Evolutionary conservation across 1,139 yeast species (phyloP).

Genomic region (Kurtzmaniella quercitrusa): DNA sequence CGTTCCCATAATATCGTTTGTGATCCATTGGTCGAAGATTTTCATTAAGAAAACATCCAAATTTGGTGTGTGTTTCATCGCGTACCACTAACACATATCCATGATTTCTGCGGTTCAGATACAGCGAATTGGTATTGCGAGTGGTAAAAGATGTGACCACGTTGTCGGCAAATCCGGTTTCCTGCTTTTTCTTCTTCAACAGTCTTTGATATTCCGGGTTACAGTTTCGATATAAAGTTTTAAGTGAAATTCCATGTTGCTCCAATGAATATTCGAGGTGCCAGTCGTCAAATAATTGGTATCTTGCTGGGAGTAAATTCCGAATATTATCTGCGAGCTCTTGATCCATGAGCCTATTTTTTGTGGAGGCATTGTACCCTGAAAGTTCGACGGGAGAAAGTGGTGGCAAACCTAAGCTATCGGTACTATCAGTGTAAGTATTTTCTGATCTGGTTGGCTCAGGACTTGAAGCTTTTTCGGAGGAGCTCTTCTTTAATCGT

Average conservation of each 20-base stretch:
- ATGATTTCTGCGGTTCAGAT: slow-evolving; percentile 34
- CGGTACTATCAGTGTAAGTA: not conserved
- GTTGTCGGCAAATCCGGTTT: slow-evolving; percentile 36
- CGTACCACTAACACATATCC: slow-evolving; percentile 71
- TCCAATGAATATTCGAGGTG: slow-evolving; percentile 73
- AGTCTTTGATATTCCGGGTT: slow-evolving; percentile 30
- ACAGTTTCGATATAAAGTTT: slow-evolving; percentile 58
- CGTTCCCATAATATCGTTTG: slow-evolving; percentile 82
- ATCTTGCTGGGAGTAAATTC: slow-evolving; percentile 66
- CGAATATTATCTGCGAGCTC: slow-evolving; percentile 75
- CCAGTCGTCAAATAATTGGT: slow-evolving; percentile 80
- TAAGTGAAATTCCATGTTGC: slow-evolving; percentile 86
- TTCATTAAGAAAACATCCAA: slow-evolving; percentile 86
- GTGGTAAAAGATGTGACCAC: slow-evolving; percentile 31
- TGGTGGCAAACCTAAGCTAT: slow-evolving; percentile 24
- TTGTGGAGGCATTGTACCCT: slow-evolving; percentile 61
- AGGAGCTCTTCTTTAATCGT: not conserved
- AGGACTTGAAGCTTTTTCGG: not conserved
- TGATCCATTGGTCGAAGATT: slow-evolving; percentile 65
- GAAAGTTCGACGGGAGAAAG: slow-evolving; percentile 25
- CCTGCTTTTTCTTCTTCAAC: slow-evolving; percentile 16
- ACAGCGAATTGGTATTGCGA: slow-evolving; percentile 12
- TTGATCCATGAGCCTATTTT: slow-evolving; percentile 49
- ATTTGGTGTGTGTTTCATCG: slow-evolving; percentile 59
- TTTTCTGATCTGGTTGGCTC: not conserved